These are phyloP conservation scores for Diaporthe capsici DNA, from an alignment of 2,329 filamentous ascomycete species.

Conservation along the genomic window DNA sequence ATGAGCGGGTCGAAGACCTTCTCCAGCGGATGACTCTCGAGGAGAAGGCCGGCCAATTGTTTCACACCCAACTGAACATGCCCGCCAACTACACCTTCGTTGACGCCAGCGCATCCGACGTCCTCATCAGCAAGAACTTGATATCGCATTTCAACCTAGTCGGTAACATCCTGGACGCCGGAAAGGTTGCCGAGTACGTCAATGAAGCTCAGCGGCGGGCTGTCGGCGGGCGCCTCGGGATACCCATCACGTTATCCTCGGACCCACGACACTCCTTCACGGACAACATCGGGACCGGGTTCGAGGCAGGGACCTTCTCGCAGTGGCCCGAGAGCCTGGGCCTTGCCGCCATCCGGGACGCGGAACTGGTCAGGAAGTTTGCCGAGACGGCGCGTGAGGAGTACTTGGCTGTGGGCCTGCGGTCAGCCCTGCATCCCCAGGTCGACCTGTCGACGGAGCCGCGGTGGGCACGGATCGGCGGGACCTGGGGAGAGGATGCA, in stretches of 20 bases:
- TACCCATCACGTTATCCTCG: conserved; percentile 62
- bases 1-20: conserved; percentile 29
- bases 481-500: conserved; percentile 65
- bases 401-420: conserved; percentile 57
- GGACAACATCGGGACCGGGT: conserved; percentile 58
- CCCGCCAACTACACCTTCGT: conserved; percentile 1
- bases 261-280: conserved; percentile 63
- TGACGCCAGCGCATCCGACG: conserved; percentile 6
- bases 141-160: conserved; percentile 44
- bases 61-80: conserved; percentile 27
- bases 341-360: conserved; percentile 62
- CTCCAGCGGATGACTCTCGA: conserved; percentile 31
- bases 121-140: conserved; percentile 28
- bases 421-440: conserved; percentile 63
- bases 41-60: conserved; percentile 30
- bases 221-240: conserved; percentile 60
- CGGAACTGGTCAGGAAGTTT: conserved; percentile 60
- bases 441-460: conserved; percentile 66
- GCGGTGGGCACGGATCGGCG: conserved; percentile 62
- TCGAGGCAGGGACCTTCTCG: conserved; percentile 59
- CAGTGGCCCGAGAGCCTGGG: conserved; percentile 67
- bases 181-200: conserved; percentile 53
- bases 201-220: conserved; percentile 59
- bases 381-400: conserved; percentile 65
- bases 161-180: conserved; percentile 48